Conservation (phyloP, 768 basidiomycete species). For the Crucibulum laeve region DNA sequence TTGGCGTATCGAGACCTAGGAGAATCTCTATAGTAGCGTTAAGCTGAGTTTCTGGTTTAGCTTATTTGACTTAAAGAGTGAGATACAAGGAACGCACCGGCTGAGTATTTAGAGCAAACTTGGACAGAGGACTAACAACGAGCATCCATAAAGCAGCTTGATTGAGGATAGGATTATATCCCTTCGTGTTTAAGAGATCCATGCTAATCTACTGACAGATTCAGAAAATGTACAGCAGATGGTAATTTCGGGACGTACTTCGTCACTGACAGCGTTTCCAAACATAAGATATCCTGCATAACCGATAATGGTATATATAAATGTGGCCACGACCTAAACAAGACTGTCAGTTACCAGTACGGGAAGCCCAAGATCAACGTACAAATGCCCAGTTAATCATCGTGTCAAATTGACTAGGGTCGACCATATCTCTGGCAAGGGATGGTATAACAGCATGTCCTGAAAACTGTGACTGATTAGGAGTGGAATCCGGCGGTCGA, state of each 20-base stretch:
- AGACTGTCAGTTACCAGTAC: neutral
- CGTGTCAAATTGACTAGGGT: slow-evolving; percentile 72
- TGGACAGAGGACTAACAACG: slow-evolving; percentile 78
- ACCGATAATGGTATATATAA: slow-evolving; percentile 64
- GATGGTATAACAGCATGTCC: slow-evolving; percentile 93
- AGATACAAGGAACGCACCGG: slow-evolving; percentile 50
- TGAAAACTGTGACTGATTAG: slow-evolving; percentile 52
- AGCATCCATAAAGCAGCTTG: slow-evolving; percentile 80
- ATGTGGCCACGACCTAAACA: slow-evolving; percentile 55
- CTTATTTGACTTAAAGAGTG: neutral
- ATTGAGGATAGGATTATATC: slow-evolving; percentile 71
- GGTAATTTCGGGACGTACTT: slow-evolving; percentile 41
- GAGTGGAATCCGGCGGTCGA: slow-evolving; percentile 1
- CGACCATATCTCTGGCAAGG: slow-evolving; percentile 83
- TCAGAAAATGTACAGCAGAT: neutral
- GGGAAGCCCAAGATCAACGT: slow-evolving; percentile 19
- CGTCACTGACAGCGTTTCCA: slow-evolving; percentile 72
- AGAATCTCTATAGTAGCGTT: slow-evolving; percentile 79
- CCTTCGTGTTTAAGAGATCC: slow-evolving; percentile 69
- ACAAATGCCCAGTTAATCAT: slow-evolving; percentile 90
- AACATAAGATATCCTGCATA: slow-evolving; percentile 91
- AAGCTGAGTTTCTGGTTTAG: slow-evolving; percentile 37
- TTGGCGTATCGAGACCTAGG: slow-evolving; percentile 55
- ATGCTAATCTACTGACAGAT: slow-evolving; percentile 63
- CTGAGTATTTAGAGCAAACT: slow-evolving; percentile 81